phyloP scores from a whole-genome alignment of 2,329 filamentous ascomycete species.

The Trichoderma sp. region DNA sequence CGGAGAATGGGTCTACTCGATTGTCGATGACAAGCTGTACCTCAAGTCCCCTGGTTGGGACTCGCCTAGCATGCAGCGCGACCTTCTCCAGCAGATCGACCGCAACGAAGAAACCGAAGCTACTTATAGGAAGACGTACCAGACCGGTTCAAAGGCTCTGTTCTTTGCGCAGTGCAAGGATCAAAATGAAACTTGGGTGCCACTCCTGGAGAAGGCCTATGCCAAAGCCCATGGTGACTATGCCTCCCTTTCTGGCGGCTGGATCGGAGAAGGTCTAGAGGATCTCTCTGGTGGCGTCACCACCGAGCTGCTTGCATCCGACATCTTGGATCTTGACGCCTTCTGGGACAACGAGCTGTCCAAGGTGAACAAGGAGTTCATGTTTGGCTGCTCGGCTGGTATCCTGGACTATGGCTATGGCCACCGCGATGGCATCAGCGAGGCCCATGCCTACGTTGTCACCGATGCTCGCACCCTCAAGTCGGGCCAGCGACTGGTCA shows the following conservation, averaged over 20 bases:
- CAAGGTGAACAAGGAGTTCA: conserved; percentile 77
- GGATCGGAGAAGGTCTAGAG: conserved; percentile 62
- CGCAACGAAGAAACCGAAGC: conserved; percentile 70
- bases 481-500: conserved; percentile 56
- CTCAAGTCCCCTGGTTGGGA: conserved; percentile 82
- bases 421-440: conserved; percentile 58
- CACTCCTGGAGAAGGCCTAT: conserved; percentile 78
- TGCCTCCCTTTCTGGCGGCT: conserved; percentile 68
- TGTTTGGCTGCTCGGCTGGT: conserved; percentile 71
- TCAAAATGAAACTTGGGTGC: conserved; percentile 80
- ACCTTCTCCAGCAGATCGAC: conserved; percentile 74
- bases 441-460: conserved; percentile 62
- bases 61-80: conserved; percentile 72
- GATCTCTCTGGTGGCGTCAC: conserved; percentile 70
- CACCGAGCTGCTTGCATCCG: conserved; percentile 66
- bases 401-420: conserved; percentile 65
- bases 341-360: conserved; percentile 84
- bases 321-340: conserved; percentile 74
- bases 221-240: conserved; percentile 84
- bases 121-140: conserved; percentile 69
- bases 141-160: conserved; percentile 73
- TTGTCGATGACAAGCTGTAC: conserved; percentile 89
- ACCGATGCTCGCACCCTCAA: conserved; percentile 58
- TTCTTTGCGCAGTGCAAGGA: conserved; percentile 77
- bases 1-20: conserved; percentile 88